phyloP scores from a whole-genome alignment of 2,329 filamentous ascomycete species.

The Xylaria digitata region DNA sequence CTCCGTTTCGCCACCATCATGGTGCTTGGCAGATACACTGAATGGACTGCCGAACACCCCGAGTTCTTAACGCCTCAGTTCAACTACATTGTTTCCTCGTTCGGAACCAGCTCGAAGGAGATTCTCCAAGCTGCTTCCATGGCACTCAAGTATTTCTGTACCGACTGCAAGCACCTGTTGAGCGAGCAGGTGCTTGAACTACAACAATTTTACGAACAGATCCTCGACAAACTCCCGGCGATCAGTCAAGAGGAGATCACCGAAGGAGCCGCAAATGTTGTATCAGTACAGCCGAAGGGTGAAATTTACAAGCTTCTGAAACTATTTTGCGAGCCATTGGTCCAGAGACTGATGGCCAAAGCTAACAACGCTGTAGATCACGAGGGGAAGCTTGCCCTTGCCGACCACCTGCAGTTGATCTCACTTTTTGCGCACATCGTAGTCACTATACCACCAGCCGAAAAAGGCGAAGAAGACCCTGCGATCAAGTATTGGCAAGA shows the following conservation, averaged over 20 bases:
- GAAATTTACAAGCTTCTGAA: slow-evolving; percentile 89
- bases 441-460: slow-evolving; percentile 75
- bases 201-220: slow-evolving; percentile 90
- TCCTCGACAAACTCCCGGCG: slow-evolving; percentile 85
- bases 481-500: slow-evolving; percentile 97
- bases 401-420: slow-evolving; percentile 91
- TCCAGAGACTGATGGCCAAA: slow-evolving; percentile 85
- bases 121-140: slow-evolving; percentile 92
- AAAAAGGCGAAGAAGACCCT: slow-evolving; percentile 80
- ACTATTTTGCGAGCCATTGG: slow-evolving; percentile 90
- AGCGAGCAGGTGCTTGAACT: slow-evolving; percentile 86
- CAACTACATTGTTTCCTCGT: slow-evolving; percentile 94
- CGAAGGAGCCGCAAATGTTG: slow-evolving; percentile 91
- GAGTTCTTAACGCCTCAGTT: slow-evolving; percentile 93
- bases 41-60: slow-evolving; percentile 95
- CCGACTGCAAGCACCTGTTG: slow-evolving; percentile 89
- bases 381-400: slow-evolving; percentile 84
- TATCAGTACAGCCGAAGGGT: slow-evolving; percentile 83
- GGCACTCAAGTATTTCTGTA: slow-evolving; percentile 96
- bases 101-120: slow-evolving; percentile 87
- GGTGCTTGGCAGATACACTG: slow-evolving; percentile 95
- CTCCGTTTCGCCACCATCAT: slow-evolving; percentile 98
- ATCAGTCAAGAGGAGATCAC: slow-evolving; percentile 95
- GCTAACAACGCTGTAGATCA: slow-evolving; percentile 88
- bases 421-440: slow-evolving; percentile 87